Base-by-base conservation (phyloP, 257 asterid genomes). In the Nyctanthes arbortristis region DNA sequence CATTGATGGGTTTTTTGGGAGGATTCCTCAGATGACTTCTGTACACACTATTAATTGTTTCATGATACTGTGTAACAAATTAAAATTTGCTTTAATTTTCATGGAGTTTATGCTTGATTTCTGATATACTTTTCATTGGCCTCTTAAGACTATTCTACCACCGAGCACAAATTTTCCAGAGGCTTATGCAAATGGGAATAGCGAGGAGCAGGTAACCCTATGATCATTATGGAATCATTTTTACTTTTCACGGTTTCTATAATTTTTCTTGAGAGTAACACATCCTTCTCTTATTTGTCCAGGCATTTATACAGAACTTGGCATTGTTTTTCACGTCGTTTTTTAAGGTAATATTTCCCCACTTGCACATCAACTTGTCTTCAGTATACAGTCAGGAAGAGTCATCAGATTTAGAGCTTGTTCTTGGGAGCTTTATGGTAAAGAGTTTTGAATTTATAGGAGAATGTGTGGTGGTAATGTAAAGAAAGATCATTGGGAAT, bases 291-390 rank as follows among this genome's bases (percentile, higher is more conserved):
- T 35, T 34, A 45, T 72, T 66, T 47, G 36, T 78, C 35, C 94
- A 94, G 99, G 97, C 93, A 33, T 94, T 94, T 68, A 89, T 94
- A 70, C 99, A 94, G 79, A 94, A 94, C 73, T 72, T 94, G 85
- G 99, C 98, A 0, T 67, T 94, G 86, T 94, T 91, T 77, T 87
- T 94, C 80, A 91, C 99, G 63, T 89, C 99, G 52, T 94, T 91
- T 76, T 94, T 69, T 83, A 94, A 94, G 97, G 99, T 84, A 78
- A 81, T 6, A 8, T 45, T n/a, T 49, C 13, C 27, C 28, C 18
- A 39, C 52, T 18, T 20, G 30, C 36, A 25, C 18, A 22, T 52
- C 65, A 36, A 30, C 63, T 62, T 49, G 35, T 39, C 43, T 35
- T 63, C 33, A 57, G 55, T 40, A 25, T 7, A 18, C 20, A 8